These are phyloP conservation scores for Solanum infundibuliforme DNA, from an alignment of 257 asterid species.

Conservation along the genomic window DNA sequence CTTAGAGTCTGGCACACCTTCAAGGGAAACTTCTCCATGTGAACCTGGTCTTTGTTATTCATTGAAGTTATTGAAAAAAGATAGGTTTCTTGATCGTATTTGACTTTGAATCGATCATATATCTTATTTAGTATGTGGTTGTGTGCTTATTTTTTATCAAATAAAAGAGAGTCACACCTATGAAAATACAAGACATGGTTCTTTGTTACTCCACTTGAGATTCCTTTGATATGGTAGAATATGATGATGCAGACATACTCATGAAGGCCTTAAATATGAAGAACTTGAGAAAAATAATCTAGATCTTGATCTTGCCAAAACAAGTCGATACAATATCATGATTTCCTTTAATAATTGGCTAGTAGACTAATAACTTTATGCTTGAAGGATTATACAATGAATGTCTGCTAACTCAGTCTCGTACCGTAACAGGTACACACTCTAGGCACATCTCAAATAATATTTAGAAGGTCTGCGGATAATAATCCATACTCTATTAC, in stretches of 20 bases:
- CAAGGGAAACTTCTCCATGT: not conserved
- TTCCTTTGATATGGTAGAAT: not conserved
- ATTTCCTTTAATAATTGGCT: too few species aligned
- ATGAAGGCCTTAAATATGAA: too few species aligned
- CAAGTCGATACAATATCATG: not conserved
- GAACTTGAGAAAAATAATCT: too few species aligned
- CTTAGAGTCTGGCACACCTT: not conserved
- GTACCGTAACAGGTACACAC: not conserved
- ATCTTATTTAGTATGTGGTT: too few species aligned
- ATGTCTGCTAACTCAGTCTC: not conserved
- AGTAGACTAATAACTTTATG: too few species aligned
- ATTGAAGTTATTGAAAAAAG: not conserved
- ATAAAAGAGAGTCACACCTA: too few species aligned
- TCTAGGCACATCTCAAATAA: not conserved
- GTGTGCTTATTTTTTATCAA: too few species aligned
- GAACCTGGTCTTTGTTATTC: not conserved
- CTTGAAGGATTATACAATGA: too few species aligned
- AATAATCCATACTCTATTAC: too few species aligned
- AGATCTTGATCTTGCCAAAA: not conserved
- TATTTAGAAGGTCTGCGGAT: too few species aligned
- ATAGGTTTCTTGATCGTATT: too few species aligned
- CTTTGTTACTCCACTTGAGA: not conserved
- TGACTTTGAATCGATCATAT: too few species aligned
- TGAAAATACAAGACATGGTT: not conserved
- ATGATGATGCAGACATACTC: not conserved